These are phyloP conservation scores for Aspergillus felis DNA, from an alignment of 2,329 filamentous ascomycete genomes.

Conservation along the genomic window DNA sequence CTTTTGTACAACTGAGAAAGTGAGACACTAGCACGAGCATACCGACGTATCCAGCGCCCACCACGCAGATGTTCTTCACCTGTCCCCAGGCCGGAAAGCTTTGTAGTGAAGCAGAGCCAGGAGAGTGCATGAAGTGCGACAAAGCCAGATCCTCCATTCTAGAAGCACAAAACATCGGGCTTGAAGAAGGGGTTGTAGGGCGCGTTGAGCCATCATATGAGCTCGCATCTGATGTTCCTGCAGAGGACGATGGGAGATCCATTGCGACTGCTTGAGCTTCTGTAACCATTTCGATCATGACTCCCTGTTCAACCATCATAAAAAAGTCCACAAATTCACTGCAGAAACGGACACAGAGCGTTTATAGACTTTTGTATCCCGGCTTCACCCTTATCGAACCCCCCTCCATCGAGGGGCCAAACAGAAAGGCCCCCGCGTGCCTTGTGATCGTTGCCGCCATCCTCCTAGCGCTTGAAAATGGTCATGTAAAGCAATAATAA, in stretches of 20 bases:
- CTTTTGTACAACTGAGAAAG: neutral
- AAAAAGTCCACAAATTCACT: neutral
- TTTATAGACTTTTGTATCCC: neutral
- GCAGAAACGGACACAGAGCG: neutral
- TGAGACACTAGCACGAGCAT: conserved; percentile 31
- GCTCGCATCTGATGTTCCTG: conserved; percentile 16
- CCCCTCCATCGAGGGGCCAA: neutral
- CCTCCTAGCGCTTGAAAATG: neutral
- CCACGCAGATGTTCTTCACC: conserved; percentile 59
- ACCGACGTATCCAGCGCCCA: conserved; percentile 75
- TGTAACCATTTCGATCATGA: neutral
- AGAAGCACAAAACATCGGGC: conserved; percentile 23
- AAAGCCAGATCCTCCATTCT: conserved; percentile 18
- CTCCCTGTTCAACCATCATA: neutral
- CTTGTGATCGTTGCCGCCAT: neutral
- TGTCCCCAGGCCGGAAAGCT: conserved; percentile 5
- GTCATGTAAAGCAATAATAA: neutral
- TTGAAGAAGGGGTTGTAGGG: conserved; percentile 26
- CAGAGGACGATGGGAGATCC: conserved; percentile 19
- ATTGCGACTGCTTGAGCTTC: conserved; percentile 12
- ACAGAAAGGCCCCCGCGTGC: neutral
- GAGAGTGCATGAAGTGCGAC: conserved; percentile 9
- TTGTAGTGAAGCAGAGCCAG: conserved; percentile 2
- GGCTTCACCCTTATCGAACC: neutral
- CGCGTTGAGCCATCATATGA: conserved; percentile 19